A percentile compares a stretch with the other conserved stretches of the same genome.
phyloP scores from a whole-genome alignment of 805 yeast species.

The Barnettozyma vustinii region DNA sequence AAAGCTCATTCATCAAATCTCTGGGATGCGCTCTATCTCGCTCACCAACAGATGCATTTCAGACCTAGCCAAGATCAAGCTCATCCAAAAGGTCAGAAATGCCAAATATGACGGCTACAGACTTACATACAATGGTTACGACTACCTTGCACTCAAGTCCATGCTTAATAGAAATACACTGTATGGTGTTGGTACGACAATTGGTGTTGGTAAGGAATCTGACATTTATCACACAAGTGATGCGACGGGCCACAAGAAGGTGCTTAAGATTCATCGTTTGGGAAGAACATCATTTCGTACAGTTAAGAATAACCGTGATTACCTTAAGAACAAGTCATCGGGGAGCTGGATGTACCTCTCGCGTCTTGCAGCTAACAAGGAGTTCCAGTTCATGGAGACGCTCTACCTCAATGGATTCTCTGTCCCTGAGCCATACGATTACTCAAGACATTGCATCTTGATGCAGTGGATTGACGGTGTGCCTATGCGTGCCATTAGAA shows the following conservation, averaged over 20 bases:
- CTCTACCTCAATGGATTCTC: conserved; percentile 68
- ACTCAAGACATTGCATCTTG: conserved; percentile 84
- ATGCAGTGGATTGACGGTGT: conserved; percentile 91
- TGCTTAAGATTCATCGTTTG: conserved; percentile 83
- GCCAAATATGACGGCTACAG: conserved; percentile 95
- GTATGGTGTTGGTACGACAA: conserved; percentile 75
- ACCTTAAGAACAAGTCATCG: conserved; percentile 64
- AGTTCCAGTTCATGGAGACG: conserved; percentile 80
- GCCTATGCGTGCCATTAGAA: conserved; percentile 79
- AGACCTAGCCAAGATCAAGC: conserved; percentile 80
- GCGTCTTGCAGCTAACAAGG: conserved; percentile 86
- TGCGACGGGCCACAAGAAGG: conserved; percentile 56
- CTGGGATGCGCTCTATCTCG: conserved; percentile 70
- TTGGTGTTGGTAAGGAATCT: conserved; percentile 97
- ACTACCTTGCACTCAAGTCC: conserved; percentile 83
- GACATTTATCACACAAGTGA: conserved; percentile 86
- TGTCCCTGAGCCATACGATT: conserved; percentile 87
- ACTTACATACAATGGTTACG: conserved; percentile 84
- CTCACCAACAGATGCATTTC: conserved; percentile 75
- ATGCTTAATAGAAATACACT: conserved; percentile 70
- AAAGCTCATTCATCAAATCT: conserved; percentile 68
- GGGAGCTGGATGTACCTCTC: conserved; percentile 92
- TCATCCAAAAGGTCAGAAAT: conserved; percentile 75
- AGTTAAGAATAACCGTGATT: conserved; percentile 91
- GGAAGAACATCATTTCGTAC: conserved; percentile 93